These are phyloP conservation scores for Orbilia javanica DNA, from an alignment of 2,329 filamentous ascomycete genomes.

Conservation along the genomic window DNA sequence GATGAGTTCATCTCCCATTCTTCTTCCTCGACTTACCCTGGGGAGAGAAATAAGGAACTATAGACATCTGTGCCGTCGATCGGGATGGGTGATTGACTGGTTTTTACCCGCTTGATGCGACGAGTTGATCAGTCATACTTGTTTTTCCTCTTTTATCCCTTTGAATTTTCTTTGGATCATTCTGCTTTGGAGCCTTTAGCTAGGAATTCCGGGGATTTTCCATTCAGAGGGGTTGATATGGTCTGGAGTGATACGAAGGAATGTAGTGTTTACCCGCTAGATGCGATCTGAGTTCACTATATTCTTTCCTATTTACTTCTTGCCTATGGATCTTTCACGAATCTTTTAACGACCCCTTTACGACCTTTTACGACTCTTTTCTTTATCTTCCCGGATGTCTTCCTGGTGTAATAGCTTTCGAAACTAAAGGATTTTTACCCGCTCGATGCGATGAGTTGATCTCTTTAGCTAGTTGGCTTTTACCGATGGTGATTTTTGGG, in stretches of 20 bases:
- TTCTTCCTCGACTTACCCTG: not conserved
- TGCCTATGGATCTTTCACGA: not conserved
- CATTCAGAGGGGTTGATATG: not conserved
- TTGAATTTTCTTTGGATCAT: not conserved
- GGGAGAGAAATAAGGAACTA: not conserved
- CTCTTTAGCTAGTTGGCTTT: slow-evolving; percentile 5
- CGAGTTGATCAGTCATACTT: slow-evolving; percentile 35
- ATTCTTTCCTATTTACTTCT: not conserved
- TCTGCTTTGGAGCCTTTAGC: slow-evolving; percentile 4
- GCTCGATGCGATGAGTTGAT: slow-evolving; percentile 47
- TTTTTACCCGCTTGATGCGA: slow-evolving; percentile 48
- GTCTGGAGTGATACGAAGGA: not conserved
- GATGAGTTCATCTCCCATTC: slow-evolving; percentile 34
- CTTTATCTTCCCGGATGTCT: too few relatives aligned
- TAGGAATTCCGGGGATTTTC: slow-evolving; percentile 21
- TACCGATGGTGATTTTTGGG: not conserved
- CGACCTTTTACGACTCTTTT: too few relatives aligned
- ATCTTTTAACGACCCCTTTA: not conserved
- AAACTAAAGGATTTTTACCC: slow-evolving; percentile 31
- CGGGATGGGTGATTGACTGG: slow-evolving; percentile 14
- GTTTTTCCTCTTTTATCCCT: not conserved
- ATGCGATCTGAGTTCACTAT: slow-evolving; percentile 41
- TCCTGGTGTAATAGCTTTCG: not conserved
- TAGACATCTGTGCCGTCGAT: slow-evolving; percentile 6
- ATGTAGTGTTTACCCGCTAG: slow-evolving; percentile 28